Evolutionary conservation across 2,329 filamentous ascomycete species (phyloP).

Genomic region (Trichophyton rubrum): DNA sequence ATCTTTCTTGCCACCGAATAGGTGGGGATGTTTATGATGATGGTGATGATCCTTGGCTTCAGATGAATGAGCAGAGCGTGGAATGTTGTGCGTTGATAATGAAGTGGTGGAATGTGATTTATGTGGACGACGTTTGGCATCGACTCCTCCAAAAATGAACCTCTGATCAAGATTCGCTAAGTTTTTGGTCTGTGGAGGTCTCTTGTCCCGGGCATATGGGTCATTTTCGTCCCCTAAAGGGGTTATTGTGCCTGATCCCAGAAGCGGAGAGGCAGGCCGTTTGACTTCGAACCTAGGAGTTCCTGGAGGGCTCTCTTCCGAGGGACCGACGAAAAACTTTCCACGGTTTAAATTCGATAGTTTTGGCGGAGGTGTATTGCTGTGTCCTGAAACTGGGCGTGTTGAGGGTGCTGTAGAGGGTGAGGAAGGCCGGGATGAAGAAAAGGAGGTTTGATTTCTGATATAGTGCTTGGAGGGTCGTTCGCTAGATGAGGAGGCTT

Average conservation of each 20-base stretch:
- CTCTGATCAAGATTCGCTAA: constrained; percentile 60
- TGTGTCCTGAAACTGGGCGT: constrained; percentile 34
- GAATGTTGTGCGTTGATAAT: constrained; percentile 22
- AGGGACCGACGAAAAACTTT: constrained; percentile 45
- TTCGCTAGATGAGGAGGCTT: constrained; percentile 41
- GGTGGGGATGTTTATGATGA: constrained; percentile 30
- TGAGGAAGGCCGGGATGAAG: constrained; percentile 26
- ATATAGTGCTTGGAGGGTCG: constrained; percentile 5
- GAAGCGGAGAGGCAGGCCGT: constrained; percentile 39
- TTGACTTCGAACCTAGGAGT: constrained; percentile 38
- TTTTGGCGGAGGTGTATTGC: constrained; percentile 21
- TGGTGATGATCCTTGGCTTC: constrained; percentile 24
- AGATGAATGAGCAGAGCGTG: constrained; percentile 35
- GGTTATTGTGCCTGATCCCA: constrained; percentile 63
- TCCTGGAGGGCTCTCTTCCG: constrained; percentile 51
- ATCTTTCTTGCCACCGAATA: constrained; percentile 45
- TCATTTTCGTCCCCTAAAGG: constrained; percentile 70
- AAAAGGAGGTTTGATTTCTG: not conserved
- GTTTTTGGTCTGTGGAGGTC: constrained; percentile 55
- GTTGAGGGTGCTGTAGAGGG: constrained; percentile 30
- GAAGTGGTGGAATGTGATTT: constrained; percentile 21
- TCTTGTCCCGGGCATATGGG: constrained; percentile 72
- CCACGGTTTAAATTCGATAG: constrained; percentile 36
- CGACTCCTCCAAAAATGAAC: constrained; percentile 71
- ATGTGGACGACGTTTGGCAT: constrained; percentile 52